Percentiles rank a stretch among this genome's conserved stretches.
phyloP scores from a whole-genome alignment of 306 rosid species.

The Gastrolobium bilobum region DNA sequence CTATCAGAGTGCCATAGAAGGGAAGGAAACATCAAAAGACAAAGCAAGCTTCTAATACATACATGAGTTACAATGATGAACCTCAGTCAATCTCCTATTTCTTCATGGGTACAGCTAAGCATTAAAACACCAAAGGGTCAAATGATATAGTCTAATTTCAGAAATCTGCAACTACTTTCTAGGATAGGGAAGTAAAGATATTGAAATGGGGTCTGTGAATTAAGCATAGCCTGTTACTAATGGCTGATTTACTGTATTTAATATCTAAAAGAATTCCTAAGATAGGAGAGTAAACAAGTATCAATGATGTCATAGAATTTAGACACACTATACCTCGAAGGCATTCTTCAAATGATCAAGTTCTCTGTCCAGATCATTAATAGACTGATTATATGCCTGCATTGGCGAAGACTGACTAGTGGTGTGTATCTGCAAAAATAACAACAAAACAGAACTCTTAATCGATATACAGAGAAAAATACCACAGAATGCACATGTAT shows the following conservation, averaged over 20 bases:
- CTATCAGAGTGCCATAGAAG: not conserved
- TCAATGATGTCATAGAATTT: slow-evolving; percentile 2
- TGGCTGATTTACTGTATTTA: not conserved
- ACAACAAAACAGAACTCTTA: slow-evolving; percentile 18
- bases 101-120: not conserved
- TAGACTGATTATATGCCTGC: slow-evolving; percentile 97
- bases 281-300: slow-evolving; percentile 24
- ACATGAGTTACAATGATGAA: not conserved
- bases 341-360: slow-evolving; percentile 79
- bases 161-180: slow-evolving; percentile 21
- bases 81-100: slow-evolving; percentile 4
- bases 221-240: not conserved
- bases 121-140: not conserved
- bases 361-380: slow-evolving; percentile 90
- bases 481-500: not conserved
- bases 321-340: slow-evolving; percentile 68
- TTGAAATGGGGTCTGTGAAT: not conserved
- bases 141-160: slow-evolving; percentile 6
- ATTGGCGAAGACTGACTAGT: slow-evolving; percentile 91
- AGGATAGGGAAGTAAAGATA: slow-evolving; percentile 1
- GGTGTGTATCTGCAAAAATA: slow-evolving; percentile 80
- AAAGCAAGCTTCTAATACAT: not conserved
- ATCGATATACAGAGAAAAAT: not conserved
- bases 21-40: slow-evolving; percentile 9
- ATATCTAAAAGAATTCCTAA: not conserved